Conservation (phyloP, 2,329 filamentous ascomycete genomes). For the Beauveria caledonica region DNA sequence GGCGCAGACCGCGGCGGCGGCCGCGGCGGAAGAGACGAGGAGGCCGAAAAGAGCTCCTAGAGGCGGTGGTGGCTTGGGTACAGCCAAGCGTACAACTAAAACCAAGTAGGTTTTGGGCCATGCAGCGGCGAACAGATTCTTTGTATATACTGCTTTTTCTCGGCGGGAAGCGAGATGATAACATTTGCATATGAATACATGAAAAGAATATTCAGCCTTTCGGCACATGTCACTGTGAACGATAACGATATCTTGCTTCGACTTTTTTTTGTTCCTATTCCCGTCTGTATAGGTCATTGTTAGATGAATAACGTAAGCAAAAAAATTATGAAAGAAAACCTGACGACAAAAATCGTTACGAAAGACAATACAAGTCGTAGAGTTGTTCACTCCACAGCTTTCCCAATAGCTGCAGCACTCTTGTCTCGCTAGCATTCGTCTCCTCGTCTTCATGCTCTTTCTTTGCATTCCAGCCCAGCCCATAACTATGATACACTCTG, state of each 20-base stretch:
- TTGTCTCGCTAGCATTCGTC: neutral
- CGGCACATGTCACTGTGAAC: neutral
- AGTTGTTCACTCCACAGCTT: neutral
- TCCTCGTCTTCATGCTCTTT: neutral
- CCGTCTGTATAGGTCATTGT: neutral
- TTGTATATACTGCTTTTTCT: slow-evolving; percentile 4
- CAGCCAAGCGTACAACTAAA: slow-evolving; percentile 2
- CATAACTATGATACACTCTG: slow-evolving; percentile 11
- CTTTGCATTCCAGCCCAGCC: neutral
- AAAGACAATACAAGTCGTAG: neutral
- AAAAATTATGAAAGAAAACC: neutral
- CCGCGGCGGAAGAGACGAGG: slow-evolving; percentile 20
- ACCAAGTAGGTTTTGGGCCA: slow-evolving; percentile 4
- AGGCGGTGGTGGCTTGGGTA: slow-evolving; percentile 12
- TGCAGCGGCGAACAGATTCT: neutral
- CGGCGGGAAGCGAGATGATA: neutral
- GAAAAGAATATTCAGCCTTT: neutral
- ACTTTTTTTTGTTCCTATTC: neutral
- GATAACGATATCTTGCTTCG: neutral
- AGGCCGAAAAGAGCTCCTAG: slow-evolving; percentile 18
- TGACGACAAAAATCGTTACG: neutral
- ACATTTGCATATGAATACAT: neutral
- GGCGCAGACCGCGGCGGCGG: slow-evolving; percentile 12
- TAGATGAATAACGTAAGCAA: slow-evolving; percentile 1
- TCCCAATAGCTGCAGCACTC: neutral